A percentile compares a stretch with the other conserved stretches of the same genome.
Evolutionary conservation across 257 asterid genomes (phyloP).

Genomic region (Coffea canephora): DNA sequence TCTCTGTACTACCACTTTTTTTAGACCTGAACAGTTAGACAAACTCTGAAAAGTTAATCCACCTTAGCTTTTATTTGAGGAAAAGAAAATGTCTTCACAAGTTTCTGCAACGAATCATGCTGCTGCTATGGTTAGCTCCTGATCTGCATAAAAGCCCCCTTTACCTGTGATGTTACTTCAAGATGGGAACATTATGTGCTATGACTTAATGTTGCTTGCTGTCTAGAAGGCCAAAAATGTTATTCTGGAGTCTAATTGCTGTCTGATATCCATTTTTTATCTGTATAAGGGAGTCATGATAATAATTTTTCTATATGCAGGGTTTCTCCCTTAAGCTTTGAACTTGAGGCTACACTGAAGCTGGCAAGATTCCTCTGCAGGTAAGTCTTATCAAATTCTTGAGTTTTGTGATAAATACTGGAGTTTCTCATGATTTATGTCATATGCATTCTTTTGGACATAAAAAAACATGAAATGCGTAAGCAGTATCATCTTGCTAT

Average conservation of each 20-base stretch:
- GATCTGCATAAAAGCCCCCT: too few species aligned
- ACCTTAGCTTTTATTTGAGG: not conserved
- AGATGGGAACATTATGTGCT: not conserved
- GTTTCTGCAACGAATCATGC: not conserved
- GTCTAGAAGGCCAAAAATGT: not conserved
- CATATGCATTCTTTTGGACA: not conserved
- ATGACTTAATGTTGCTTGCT: not conserved
- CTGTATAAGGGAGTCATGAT: not conserved
- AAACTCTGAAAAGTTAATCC: too few species aligned
- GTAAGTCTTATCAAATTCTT: conserved; percentile 35
- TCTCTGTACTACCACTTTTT: too few species aligned
- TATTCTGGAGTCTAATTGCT: not conserved
- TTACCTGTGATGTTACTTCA: too few species aligned
- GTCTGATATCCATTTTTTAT: not conserved
- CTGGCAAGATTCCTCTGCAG: conserved; percentile 98
- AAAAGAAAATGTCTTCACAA: not conserved
- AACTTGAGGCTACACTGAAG: conserved; percentile 94
- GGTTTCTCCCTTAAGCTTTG: conserved; percentile 97
- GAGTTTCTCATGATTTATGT: not conserved
- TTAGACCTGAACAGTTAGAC: too few species aligned
- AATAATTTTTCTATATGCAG: conserved; percentile 36
- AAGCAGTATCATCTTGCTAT: not conserved
- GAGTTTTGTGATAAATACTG: not conserved
- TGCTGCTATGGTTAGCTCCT: too few species aligned
- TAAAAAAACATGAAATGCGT: not conserved